These are phyloP conservation scores for Clarireedia homoeocarpa DNA, from an alignment of 2,329 filamentous ascomycete genomes.

Conservation along the genomic window DNA sequence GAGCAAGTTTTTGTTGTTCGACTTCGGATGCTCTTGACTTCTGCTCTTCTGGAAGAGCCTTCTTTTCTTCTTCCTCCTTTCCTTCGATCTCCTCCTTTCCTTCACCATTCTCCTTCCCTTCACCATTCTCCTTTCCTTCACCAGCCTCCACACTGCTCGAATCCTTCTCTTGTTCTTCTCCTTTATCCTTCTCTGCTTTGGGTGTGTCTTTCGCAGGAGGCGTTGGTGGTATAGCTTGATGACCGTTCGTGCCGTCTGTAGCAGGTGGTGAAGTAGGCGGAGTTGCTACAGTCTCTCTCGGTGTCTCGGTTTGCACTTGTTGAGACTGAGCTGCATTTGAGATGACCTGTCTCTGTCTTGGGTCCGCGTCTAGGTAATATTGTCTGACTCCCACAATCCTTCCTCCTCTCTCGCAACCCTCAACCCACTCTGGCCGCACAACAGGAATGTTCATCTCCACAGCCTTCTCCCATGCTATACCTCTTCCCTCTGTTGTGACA, in stretches of 20 bases:
- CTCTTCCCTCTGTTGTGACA: slow-evolving; percentile 88
- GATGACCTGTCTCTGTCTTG: slow-evolving; percentile 27
- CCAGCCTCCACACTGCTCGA: slow-evolving; percentile 14
- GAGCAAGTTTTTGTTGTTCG: slow-evolving; percentile 45
- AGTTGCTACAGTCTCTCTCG: slow-evolving; percentile 14
- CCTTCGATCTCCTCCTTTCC: slow-evolving; percentile 12
- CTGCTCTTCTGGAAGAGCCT: slow-evolving; percentile 40
- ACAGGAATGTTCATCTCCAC: slow-evolving; percentile 97
- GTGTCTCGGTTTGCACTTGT: slow-evolving; percentile 14
- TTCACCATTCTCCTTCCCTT: slow-evolving; percentile 20
- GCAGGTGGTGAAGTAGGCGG: slow-evolving; percentile 17
- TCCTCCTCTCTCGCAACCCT: slow-evolving; percentile 90
- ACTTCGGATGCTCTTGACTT: slow-evolving; percentile 49
- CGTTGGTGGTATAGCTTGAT: slow-evolving; percentile 22
- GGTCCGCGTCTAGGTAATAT: slow-evolving; percentile 87
- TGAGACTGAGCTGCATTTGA: slow-evolving; percentile 11
- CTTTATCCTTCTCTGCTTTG: slow-evolving; percentile 20
- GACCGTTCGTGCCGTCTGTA: slow-evolving; percentile 20
- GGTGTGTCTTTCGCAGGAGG: slow-evolving; percentile 26
- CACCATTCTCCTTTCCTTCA: slow-evolving; percentile 21
- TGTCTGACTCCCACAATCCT: slow-evolving; percentile 89
- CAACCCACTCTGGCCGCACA: slow-evolving; percentile 92
- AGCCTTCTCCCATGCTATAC: slow-evolving; percentile 89
- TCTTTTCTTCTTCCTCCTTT: slow-evolving; percentile 28
- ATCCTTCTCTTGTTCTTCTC: slow-evolving; percentile 21